phyloP scores from a whole-genome alignment of 2,329 filamentous ascomycete species.

The Ambrosiella xylebori region DNA sequence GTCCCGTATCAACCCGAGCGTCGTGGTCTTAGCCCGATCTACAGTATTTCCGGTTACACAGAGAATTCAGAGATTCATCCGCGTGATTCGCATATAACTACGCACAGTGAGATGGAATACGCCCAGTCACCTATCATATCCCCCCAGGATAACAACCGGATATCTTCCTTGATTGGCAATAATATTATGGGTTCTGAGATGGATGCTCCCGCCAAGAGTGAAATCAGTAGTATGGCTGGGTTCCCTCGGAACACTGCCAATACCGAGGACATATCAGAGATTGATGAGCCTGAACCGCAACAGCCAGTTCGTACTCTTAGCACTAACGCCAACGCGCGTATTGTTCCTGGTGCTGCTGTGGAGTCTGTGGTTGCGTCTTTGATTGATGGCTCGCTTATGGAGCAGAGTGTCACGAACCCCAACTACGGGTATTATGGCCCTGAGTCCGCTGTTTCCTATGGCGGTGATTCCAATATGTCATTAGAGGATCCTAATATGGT shows the following conservation, averaged over 20 bases:
- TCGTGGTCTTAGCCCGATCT: slow-evolving; percentile 70
- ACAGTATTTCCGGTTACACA: slow-evolving; percentile 77
- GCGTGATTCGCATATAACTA: slow-evolving; percentile 38
- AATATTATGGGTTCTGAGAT: slow-evolving; percentile 29
- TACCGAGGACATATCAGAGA: slow-evolving; percentile 32
- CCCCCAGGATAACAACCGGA: slow-evolving; percentile 27
- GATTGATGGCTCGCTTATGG: slow-evolving; percentile 53
- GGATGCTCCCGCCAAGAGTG: slow-evolving; percentile 5
- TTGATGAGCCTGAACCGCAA: slow-evolving; percentile 41
- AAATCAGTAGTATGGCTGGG: slow-evolving; percentile 16
- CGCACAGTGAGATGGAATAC: slow-evolving; percentile 25
- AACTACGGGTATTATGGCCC: slow-evolving; percentile 7
- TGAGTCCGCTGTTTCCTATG: slow-evolving; percentile 16
- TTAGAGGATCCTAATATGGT: slow-evolving; percentile 17
- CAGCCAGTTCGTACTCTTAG: slow-evolving; percentile 55
- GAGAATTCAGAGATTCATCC: slow-evolving; percentile 34
- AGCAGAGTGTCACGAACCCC: slow-evolving; percentile 45
- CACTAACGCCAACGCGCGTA: slow-evolving; percentile 62
- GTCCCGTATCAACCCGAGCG: slow-evolving; percentile 51
- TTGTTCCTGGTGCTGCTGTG: slow-evolving; percentile 56
- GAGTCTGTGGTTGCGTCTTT: slow-evolving; percentile 87
- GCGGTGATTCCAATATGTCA: slow-evolving; percentile 23
- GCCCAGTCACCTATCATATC: slow-evolving; percentile 47
- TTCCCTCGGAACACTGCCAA: slow-evolving; percentile 37
- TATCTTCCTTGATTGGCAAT: slow-evolving; percentile 36